Evolutionary conservation across 2,329 filamentous ascomycete species (phyloP).

Genomic region (Chrysoporthe deuterocubensis): DNA sequence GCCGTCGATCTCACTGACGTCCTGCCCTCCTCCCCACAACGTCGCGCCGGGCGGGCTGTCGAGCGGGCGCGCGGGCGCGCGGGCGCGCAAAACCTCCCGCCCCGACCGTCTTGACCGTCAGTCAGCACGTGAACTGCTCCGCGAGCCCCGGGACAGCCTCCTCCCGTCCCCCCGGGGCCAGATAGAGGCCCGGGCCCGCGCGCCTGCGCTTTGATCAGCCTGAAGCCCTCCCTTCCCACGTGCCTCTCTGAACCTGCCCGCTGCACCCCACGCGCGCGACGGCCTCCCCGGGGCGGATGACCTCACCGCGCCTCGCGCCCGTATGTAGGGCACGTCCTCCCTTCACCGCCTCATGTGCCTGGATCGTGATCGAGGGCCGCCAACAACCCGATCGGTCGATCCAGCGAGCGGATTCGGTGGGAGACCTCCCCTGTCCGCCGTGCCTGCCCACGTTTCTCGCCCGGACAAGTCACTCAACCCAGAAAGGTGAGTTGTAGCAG

Average conservation of each 20-base stretch:
- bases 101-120: neutral
- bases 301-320: constrained; percentile 6
- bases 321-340: neutral
- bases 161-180: neutral
- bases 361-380: constrained; percentile 4
- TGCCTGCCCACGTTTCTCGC: neutral
- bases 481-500: constrained; percentile 1
- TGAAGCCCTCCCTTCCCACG: neutral
- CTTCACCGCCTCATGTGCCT: neutral
- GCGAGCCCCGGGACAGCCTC: neutral
- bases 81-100: neutral
- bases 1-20: neutral
- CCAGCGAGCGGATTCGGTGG: constrained; percentile 3
- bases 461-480: constrained; percentile 6
- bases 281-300: constrained; percentile 7
- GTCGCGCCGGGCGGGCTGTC: neutral
- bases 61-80: too few species aligned
- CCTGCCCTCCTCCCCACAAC: neutral
- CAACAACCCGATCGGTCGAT: neutral
- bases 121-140: neutral
- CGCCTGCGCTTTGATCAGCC: neutral
- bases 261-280: neutral
- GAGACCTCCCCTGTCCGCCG: neutral
- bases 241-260: neutral
- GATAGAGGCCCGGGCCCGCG: neutral